Evolutionary conservation across 1,139 yeast species (phyloP), one percentile per base, ranked within the genome.

Genomic region (Yarrowia galli): DNA sequence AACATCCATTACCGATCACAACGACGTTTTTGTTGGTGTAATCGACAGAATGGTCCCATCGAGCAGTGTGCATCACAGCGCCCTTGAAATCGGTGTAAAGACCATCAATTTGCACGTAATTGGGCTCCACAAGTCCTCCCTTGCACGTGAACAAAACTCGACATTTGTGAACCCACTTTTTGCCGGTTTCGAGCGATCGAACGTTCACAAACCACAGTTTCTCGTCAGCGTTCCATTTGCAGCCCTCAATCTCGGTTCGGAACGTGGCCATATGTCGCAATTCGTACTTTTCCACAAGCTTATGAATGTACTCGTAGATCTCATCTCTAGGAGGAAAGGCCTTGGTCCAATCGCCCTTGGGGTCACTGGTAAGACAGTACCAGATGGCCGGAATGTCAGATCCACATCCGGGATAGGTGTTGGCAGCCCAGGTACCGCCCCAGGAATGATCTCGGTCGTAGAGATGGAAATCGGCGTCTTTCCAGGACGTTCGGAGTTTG

Each of bases 361-460:
- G 67, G 12, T 65, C 67, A 23, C 35, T 22, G 1, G 61, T 35
- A 9, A 65, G 49, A 16, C 63, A 65, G 45, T 65, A 65, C 67
- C 61, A 65, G 51, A 54, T 51, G 32, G 67, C 67, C 6, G 67
- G 67, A n/a, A 65, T 65, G 63, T 61, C 66, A 2, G 42, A 23
- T 6, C 56, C 66, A 12, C 66, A 74, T 16, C 75, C 86, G 1
- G 86, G 86, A 70, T 84, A 83, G 3, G 84, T 80, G 71, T 84
- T 83, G 43, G 84, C 82, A 73, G 78, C 82, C 87, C 87, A 83
- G 51, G 86, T 83, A 6, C 87, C 86, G n/a, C 86, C 86, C 71
- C 82, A 79, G 18, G 60, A 61, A 16, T 32, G 38, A 13, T 67
- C 67, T 28, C 65, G 60, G n/a, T 70, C 72, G 23, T 70, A 71